phyloP scores from a whole-genome alignment of 1,284 basidiomycete genomes.

The Sanghuangporus weigelae region DNA sequence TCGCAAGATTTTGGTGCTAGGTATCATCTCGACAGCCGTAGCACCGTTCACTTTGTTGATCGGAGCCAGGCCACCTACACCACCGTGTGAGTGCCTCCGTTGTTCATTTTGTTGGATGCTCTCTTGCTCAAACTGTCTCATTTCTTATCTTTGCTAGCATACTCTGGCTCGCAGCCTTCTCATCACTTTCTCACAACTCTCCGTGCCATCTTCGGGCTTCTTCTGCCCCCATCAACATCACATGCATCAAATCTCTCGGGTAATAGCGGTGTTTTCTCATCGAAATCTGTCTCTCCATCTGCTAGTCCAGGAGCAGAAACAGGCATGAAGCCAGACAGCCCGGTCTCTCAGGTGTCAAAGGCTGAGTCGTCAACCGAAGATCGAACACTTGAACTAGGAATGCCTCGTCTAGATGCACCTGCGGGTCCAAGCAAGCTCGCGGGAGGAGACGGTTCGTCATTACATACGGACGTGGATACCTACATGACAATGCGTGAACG shows the following conservation, averaged over 20 bases:
- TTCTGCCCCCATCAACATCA: background rate
- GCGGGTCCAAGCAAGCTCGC: slow-evolving; percentile 9
- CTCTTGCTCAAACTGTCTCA: background rate
- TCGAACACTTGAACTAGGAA: background rate
- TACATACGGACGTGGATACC: slow-evolving; percentile 31
- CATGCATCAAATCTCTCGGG: background rate
- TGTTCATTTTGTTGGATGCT: background rate
- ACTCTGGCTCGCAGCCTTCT: slow-evolving; percentile 42
- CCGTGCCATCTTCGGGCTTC: slow-evolving; percentile 47
- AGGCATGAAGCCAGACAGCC: background rate
- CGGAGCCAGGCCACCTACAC: slow-evolving; percentile 55
- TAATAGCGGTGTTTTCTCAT: no score
- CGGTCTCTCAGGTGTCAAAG: background rate
- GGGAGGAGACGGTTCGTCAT: slow-evolving; percentile 16
- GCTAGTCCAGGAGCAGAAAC: background rate
- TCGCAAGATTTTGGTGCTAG: slow-evolving; percentile 62
- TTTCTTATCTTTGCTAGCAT: slow-evolving; percentile 5
- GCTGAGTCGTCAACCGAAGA: background rate
- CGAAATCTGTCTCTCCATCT: background rate
- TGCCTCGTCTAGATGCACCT: background rate
- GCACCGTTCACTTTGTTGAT: slow-evolving; percentile 55
- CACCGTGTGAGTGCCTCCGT: slow-evolving; percentile 53
- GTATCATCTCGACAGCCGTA: slow-evolving; percentile 59
- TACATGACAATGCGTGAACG: slow-evolving; percentile 61
- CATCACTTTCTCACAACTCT: slow-evolving; percentile 54